A percentile compares a stretch with the other conserved stretches of the same genome.
Conservation (phyloP, 2,329 filamentous ascomycete genomes). For the Fusarium fracticaudum region DNA sequence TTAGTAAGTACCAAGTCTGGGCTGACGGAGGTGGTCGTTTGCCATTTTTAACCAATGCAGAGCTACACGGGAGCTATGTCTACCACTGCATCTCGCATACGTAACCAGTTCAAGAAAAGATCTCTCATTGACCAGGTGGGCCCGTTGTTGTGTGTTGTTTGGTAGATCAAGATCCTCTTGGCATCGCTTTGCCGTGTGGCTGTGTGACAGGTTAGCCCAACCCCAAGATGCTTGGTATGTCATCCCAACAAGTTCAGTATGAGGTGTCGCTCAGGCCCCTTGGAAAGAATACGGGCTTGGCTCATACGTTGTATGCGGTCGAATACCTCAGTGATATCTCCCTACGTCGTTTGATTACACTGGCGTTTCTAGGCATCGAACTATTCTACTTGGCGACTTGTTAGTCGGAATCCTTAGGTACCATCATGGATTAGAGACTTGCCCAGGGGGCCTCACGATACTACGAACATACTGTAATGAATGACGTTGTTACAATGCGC, state of each 20-base stretch:
- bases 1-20: conserved; percentile 2
- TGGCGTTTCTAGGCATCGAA: background rate
- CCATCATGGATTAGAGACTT: conserved; percentile 3
- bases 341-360: conserved; percentile 5
- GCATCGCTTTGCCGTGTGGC: conserved; percentile 21
- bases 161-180: conserved; percentile 7
- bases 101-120: background rate
- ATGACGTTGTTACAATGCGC: conserved; percentile 16
- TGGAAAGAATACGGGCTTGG: background rate
- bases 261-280: background rate
- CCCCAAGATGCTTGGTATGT: conserved; percentile 21
- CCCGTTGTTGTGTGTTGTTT: background rate
- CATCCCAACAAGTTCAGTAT: background rate
- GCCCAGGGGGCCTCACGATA: background rate
- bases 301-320: background rate
- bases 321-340: background rate
- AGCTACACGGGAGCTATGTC: background rate
- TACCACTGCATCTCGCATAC: background rate
- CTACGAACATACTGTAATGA: conserved; percentile 15
- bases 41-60: background rate
- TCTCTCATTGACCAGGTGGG: background rate
- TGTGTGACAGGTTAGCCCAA: conserved; percentile 20
- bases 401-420: background rate
- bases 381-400: conserved; percentile 20
- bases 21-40: conserved; percentile 16